Conservation (phyloP, 208 protist species). For the Leishmania mexicana region DNA sequence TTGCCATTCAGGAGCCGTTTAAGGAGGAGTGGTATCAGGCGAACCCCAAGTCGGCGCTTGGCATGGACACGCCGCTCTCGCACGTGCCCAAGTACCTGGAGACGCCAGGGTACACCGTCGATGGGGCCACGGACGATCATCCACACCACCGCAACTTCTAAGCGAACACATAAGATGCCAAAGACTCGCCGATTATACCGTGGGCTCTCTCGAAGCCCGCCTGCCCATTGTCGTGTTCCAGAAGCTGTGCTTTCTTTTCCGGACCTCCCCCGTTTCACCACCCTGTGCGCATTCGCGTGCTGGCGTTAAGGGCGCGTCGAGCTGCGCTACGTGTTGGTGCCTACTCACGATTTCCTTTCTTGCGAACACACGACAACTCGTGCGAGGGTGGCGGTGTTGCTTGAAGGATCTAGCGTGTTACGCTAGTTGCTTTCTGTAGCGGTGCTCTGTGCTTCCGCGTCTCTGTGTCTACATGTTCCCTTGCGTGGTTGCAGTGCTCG, state of each 20-base stretch:
- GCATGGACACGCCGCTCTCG: constrained; percentile 82
- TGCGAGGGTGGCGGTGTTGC: neutral
- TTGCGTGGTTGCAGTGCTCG: neutral
- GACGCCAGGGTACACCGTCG: constrained; percentile 61
- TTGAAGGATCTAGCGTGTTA: neutral
- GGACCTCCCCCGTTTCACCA: no score
- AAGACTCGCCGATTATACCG: no score
- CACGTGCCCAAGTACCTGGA: constrained; percentile 86
- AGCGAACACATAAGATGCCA: neutral
- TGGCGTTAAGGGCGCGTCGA: neutral
- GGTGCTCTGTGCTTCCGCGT: neutral
- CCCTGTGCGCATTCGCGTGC: neutral
- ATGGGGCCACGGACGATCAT: constrained; percentile 43
- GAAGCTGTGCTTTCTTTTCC: neutral
- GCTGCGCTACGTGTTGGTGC: neutral
- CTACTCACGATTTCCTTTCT: neutral
- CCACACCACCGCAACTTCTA: constrained; percentile 80
- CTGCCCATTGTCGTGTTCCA: neutral
- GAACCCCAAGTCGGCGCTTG: constrained; percentile 80
- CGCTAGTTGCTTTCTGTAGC: neutral
- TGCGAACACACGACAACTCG: no score
- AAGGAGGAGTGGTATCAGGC: constrained; percentile 88
- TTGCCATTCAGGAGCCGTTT: constrained; percentile 85
- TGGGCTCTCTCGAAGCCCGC: neutral
- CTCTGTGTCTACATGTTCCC: no score